These are phyloP conservation scores for Hemerocallis citrina DNA, from an alignment of 106 monocot species.

Conservation along the genomic window DNA sequence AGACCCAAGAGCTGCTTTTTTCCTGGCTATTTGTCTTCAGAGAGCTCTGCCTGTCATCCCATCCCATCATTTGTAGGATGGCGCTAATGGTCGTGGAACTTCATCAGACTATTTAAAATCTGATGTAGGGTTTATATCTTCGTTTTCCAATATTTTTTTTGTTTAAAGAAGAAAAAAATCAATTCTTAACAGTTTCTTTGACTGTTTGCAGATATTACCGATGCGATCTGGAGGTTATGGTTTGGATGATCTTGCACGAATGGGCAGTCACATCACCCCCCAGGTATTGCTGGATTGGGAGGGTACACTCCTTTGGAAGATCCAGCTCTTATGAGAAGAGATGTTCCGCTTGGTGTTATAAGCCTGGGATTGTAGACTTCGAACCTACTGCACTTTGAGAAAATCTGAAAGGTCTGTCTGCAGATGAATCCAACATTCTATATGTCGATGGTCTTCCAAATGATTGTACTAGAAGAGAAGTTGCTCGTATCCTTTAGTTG, in stretches of 20 bases:
- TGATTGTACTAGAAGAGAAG: constrained; percentile 72
- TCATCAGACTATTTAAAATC: constrained; percentile 10
- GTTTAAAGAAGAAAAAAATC: too few species aligned
- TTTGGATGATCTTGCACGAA: constrained; percentile 14
- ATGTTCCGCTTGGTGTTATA: constrained; percentile 14
- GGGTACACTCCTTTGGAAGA: constrained; percentile 21
- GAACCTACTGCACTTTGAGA: constrained; percentile 13
- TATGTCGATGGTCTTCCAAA: constrained; percentile 63
- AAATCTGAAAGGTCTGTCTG: constrained; percentile 17
- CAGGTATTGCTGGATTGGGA: constrained; percentile 14
- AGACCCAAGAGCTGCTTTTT: constrained; percentile 3
- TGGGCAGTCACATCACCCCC: constrained; percentile 6
- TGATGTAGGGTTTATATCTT: constrained; percentile 8
- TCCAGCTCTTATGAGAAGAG: constrained; percentile 19
- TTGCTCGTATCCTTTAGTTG: too few species aligned
- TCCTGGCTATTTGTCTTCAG: constrained; percentile 23
- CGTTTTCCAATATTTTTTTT: too few species aligned
- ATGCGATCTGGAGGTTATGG: constrained; percentile 12
- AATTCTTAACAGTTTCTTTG: not conserved
- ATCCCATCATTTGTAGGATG: too few species aligned
- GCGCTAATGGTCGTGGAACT: constrained; percentile 10
- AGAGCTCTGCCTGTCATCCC: too few species aligned
- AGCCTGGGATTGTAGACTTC: constrained; percentile 10
- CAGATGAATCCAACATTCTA: constrained; percentile 45
- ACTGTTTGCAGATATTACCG: constrained; percentile 7